A percentile compares a stretch with the other conserved stretches of the same genome.
Evolutionary conservation across 2,329 filamentous ascomycete genomes (phyloP).

Genomic region (Alternaria brassicae): DNA sequence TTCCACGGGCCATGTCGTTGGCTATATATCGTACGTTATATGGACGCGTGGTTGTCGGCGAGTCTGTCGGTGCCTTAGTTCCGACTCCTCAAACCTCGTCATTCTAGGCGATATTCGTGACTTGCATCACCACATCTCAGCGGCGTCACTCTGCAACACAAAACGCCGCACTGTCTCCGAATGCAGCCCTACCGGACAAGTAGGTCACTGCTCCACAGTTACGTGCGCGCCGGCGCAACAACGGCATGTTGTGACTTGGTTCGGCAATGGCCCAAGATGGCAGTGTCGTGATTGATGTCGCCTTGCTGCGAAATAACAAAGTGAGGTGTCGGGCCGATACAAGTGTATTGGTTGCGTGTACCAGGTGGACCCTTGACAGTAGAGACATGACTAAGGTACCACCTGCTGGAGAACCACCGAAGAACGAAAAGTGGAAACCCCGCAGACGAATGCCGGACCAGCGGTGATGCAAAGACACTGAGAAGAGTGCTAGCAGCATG

Average conservation of each 20-base stretch:
- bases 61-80: constrained; percentile 8
- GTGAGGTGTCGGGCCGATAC: constrained; percentile 8
- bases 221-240: constrained; percentile 3
- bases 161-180: not conserved
- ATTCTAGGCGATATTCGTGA: constrained; percentile 1
- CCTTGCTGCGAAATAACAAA: not conserved
- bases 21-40: constrained; percentile 8
- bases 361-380: constrained; percentile 6
- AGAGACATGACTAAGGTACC: constrained; percentile 15
- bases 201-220: constrained; percentile 1
- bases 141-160: constrained; percentile 6
- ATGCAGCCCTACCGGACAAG: constrained; percentile 17
- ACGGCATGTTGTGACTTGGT: constrained; percentile 5
- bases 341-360: constrained; percentile 5
- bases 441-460: constrained; percentile 6
- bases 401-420: constrained; percentile 17
- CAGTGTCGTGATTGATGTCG: constrained; percentile 6
- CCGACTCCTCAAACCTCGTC: constrained; percentile 7
- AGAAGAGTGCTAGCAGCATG: constrained; percentile 7
- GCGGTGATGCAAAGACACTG: constrained; percentile 11
- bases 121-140: constrained; percentile 6
- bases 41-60: constrained; percentile 13
- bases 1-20: not conserved
- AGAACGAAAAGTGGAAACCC: constrained; percentile 14
- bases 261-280: constrained; percentile 4